Evolutionary conservation across 768 basidiomycete species (phyloP).

Genomic region (Boletus barrowsii): DNA sequence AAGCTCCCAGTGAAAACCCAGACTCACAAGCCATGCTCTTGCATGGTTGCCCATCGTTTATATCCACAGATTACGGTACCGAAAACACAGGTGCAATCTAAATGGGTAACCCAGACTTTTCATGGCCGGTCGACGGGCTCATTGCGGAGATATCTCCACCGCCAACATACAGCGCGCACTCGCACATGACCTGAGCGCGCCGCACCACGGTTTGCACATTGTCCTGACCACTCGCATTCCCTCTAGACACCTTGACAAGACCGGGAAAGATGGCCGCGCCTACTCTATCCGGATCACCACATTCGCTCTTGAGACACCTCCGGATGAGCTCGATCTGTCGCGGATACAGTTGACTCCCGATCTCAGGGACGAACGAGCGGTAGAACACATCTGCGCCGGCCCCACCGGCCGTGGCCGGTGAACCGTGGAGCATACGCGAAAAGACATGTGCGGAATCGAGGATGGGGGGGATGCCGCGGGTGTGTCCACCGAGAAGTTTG

Average conservation of each 20-base stretch:
- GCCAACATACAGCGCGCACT: slow-evolving; percentile 58
- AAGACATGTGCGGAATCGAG: slow-evolving; percentile 75
- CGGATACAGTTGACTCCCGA: slow-evolving; percentile 71
- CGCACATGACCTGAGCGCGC: slow-evolving; percentile 83
- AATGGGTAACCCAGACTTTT: slow-evolving; percentile 8
- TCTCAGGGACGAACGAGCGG: slow-evolving; percentile 81
- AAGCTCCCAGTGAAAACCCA: no score
- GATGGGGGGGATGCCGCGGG: slow-evolving; percentile 49
- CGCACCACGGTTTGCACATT: slow-evolving; percentile 71
- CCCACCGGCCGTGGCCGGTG: slow-evolving; percentile 43
- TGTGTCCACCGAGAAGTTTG: slow-evolving; percentile 43
- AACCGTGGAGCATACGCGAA: slow-evolving; percentile 83
- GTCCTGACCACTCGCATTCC: slow-evolving; percentile 37
- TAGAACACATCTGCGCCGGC: slow-evolving; percentile 68
- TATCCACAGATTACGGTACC: slow-evolving; percentile 16
- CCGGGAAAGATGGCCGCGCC: slow-evolving; percentile 88
- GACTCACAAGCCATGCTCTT: no score
- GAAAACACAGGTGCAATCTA: slow-evolving; percentile 21
- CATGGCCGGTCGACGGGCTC: background rate
- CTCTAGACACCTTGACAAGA: slow-evolving; percentile 70
- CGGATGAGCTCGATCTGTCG: slow-evolving; percentile 83
- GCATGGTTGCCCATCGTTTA: slow-evolving; percentile 75
- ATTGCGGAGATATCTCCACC: slow-evolving; percentile 6
- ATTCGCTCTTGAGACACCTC: slow-evolving; percentile 73
- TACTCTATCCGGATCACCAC: slow-evolving; percentile 68